Evolutionary conservation across 1,139 yeast genomes (phyloP), one percentile per base, ranked within the genome.

Genomic region (Eremothecium cymbalariae): DNA sequence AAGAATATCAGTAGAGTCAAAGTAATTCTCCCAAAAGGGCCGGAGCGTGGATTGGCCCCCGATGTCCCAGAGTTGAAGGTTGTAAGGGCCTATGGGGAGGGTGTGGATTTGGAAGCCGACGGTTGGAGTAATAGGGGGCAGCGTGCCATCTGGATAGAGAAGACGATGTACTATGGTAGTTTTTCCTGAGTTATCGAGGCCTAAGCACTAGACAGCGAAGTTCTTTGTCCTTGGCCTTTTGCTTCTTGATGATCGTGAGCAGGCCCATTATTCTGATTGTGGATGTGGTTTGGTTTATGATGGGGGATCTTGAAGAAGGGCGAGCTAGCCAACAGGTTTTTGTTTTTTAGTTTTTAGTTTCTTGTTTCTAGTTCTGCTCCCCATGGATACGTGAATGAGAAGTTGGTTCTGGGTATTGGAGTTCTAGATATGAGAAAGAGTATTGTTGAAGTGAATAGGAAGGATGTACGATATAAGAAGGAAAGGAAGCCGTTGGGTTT

Each of bases 101-200:
- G 74, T 68, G 39, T 63, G 65, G 51, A 68, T 81, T 55, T 65
- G 78, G 61, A 70, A 86, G 37, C 83, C 83, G 43, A 76, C 60
- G 0, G 83, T 76, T 0, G 83, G 83, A 16, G 72, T 63, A n/a
- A 74, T 68, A 22, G 40, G 34, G 2, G 26, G n/a, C 2, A 32
- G 32, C 20, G 60, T 56, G 19, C 51, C 53, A 8, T 66, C 65
- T 33, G 70, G 59, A 16, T 56, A 56, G 25, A 62, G 55, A 5
- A 73, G 46, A 14, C 66, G 58, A 42, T 75, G 75, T 20, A 84
- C 78, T 4, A 86, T 70, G 0, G 94, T 82, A 2, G 95, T 81
- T 53, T 85, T 85, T 4, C 96, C 96, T 0, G 94, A 72, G 53
- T 83, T 84, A 53, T 85, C 95, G n/a, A 85, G 67, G 0, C 95